Evolutionary conservation across 768 basidiomycete genomes (phyloP).

Genomic region (Serendipita sp.): DNA sequence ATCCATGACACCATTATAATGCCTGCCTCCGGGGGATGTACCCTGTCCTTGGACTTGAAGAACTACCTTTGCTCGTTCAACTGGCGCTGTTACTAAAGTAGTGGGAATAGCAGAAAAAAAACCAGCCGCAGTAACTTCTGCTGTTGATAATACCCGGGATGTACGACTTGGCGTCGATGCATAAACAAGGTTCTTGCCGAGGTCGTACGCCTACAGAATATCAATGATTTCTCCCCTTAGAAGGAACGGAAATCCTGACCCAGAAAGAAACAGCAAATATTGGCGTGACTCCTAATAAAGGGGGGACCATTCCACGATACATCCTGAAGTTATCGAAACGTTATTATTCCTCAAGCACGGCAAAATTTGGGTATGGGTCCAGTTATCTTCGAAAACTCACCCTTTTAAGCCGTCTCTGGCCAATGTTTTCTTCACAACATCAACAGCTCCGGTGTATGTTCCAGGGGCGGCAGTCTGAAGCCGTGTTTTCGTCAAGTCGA

Average conservation of each 20-base stretch:
- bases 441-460: constrained; percentile 76
- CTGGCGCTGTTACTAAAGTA: constrained; percentile 84
- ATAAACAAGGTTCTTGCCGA: constrained; percentile 75
- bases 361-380: not conserved
- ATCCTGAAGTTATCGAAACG: constrained; percentile 28
- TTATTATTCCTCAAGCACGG: too few relatives aligned
- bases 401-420: constrained; percentile 83
- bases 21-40: constrained; percentile 26
- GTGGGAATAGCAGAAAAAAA: constrained; percentile 88
- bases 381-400: constrained; percentile 26
- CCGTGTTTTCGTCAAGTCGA: constrained; percentile 92
- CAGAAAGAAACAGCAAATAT: constrained; percentile 98
- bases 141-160: constrained; percentile 41
- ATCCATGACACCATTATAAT: constrained; percentile 81
- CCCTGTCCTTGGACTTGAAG: constrained; percentile 90
- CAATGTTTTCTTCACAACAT: constrained; percentile 81
- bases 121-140: constrained; percentile 81
- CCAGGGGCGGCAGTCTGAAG: constrained; percentile 85
- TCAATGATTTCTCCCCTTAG: not conserved
- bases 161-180: constrained; percentile 61
- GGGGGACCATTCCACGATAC: constrained; percentile 88
- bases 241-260: constrained; percentile 33
- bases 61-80: constrained; percentile 91
- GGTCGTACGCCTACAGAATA: constrained; percentile 64
- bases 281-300: constrained; percentile 85